A percentile compares a stretch with the other conserved stretches of the same genome.
These are phyloP conservation scores for Trichothecium roseum DNA, from an alignment of 2,329 filamentous ascomycete genomes.

Conservation along the genomic window DNA sequence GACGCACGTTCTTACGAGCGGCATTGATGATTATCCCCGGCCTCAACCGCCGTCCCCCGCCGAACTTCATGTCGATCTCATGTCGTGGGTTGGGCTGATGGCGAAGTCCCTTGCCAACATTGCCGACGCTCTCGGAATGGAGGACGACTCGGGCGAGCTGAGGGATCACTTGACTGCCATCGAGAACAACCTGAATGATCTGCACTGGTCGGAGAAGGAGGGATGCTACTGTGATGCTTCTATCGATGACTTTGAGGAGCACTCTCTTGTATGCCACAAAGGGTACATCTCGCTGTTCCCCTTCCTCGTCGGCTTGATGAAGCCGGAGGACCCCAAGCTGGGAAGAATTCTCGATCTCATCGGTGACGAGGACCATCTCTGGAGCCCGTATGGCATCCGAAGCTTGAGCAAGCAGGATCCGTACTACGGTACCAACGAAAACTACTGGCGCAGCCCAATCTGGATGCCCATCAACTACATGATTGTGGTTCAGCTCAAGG, in stretches of 20 bases:
- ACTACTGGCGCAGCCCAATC: slow-evolving; percentile 92
- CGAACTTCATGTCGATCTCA: slow-evolving; percentile 88
- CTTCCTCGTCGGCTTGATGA: slow-evolving; percentile 74
- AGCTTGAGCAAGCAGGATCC: slow-evolving; percentile 77
- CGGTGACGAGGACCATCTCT: slow-evolving; percentile 73
- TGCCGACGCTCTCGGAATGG: slow-evolving; percentile 61
- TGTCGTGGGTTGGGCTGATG: slow-evolving; percentile 98
- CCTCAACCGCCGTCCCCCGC: slow-evolving; percentile 89
- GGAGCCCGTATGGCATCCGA: slow-evolving; percentile 78
- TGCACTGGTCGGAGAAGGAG: slow-evolving; percentile 80
- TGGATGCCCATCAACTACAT: slow-evolving; percentile 98
- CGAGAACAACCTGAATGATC: slow-evolving; percentile 73
- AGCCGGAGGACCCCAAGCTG: slow-evolving; percentile 62
- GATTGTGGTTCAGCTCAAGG: slow-evolving; percentile 65
- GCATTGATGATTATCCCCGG: slow-evolving; percentile 92
- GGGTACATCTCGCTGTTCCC: slow-evolving; percentile 92
- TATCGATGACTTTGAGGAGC: slow-evolving; percentile 91
- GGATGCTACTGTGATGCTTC: slow-evolving; percentile 90
- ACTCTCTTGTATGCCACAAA: slow-evolving; percentile 83
- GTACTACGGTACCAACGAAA: slow-evolving; percentile 83
- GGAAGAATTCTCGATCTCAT: slow-evolving; percentile 69
- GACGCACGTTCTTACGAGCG: slow-evolving; percentile 81
- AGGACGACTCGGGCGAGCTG: slow-evolving; percentile 68
- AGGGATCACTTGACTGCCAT: slow-evolving; percentile 66
- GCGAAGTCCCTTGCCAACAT: slow-evolving; percentile 74